Base-by-base conservation (phyloP, 1,284 basidiomycete genomes). In the Ustilago loliicola region DNA sequence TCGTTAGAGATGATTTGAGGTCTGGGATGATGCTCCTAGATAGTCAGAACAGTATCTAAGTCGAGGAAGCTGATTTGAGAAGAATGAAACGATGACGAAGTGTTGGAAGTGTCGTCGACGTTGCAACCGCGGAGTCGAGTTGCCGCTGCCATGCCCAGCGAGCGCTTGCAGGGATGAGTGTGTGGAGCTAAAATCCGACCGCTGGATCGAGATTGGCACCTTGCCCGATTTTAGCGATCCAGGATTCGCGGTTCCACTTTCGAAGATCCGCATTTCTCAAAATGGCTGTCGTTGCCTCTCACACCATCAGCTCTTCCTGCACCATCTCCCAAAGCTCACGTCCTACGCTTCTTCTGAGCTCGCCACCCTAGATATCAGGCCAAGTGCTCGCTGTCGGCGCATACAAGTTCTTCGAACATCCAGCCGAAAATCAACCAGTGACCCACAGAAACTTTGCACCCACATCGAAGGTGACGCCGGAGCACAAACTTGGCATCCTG, bases 231-330 rank as follows among this genome's bases (percentile, higher is more conserved):
- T 23, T 0, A 1, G 5, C 51, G 59, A 66, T 71, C 36, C 55
- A 45, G 40, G 25, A 40, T 61, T 61, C 53, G 61, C 66, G 66
- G 13, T 58, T 11, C 29, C 19, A 52, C 57, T 58, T 62, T 52
- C 53, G 52, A 61, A 72, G 58, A 61, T 66, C 25, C 63, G 38
- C 34, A n/a, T n/a, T n/a, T n/a, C n/a, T 48, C 56, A 34, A n/a
- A 34, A 30, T 27, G 27, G 25, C 13, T 29, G 15, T 19, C 40
- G n/a, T 29, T 45, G 23, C 21, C 61, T 45, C 52, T 45, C 36
- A 62, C 60, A 66, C 64, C 70, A 55, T 55, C 55, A 19, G 45
- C 4, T 17, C n/a, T 15, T 13, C 3, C 51, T 21, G 51, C 17
- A 53, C 51, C 19, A 13, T 32, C 17, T 48, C 51, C 2, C 15